Percentiles rank a stretch among this genome's conserved stretches.
Conservation (phyloP, 768 basidiomycete genomes). For the Trichaptum fuscoviolaceum region DNA sequence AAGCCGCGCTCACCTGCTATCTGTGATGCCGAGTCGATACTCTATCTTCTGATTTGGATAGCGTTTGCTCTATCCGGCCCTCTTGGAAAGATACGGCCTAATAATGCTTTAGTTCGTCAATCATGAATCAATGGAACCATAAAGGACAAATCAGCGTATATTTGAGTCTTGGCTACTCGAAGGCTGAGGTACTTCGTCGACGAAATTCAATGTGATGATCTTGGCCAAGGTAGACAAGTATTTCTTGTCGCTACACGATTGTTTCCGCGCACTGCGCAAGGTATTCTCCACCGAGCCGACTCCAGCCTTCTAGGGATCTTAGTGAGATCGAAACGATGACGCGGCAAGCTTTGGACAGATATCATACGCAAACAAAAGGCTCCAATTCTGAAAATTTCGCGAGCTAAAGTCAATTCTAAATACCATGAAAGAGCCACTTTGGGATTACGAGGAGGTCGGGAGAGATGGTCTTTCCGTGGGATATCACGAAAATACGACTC, state of each 20-base stretch:
- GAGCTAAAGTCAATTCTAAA: not conserved
- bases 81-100: not conserved
- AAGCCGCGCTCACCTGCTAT: not conserved
- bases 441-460: not conserved
- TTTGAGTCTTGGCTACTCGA: not conserved
- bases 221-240: not conserved
- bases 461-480: too few species aligned
- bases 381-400: not conserved
- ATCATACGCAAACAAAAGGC: not conserved
- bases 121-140: not conserved
- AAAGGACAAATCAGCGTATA: not conserved
- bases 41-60: not conserved
- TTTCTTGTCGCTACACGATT: not conserved
- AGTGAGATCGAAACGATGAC: too few species aligned
- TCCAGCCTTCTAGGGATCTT: not conserved
- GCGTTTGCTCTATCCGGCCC: not conserved
- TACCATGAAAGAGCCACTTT: not conserved
- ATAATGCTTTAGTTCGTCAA: not conserved
- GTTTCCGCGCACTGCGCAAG: not conserved
- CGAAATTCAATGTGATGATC: not conserved
- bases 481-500: too few species aligned
- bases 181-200: not conserved
- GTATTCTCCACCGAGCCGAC: not conserved
- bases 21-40: not conserved
- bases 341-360: not conserved